Evolutionary conservation across 1,284 basidiomycete genomes (phyloP).

Genomic region (Coniferiporia weirii): DNA sequence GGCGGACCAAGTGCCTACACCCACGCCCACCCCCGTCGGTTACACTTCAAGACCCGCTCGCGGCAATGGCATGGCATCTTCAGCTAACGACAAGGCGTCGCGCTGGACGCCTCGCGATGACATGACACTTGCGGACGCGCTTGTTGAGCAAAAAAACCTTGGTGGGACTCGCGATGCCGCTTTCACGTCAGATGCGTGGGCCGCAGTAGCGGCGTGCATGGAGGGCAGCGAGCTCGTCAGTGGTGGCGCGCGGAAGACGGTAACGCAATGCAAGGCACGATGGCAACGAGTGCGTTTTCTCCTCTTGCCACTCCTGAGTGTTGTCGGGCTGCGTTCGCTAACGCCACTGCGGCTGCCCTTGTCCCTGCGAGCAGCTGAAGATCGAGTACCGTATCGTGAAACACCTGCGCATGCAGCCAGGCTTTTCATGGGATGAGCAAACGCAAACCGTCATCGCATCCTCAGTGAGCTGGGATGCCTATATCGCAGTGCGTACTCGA

Average conservation of each 20-base stretch:
- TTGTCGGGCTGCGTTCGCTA: neutral
- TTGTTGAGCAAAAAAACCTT: constrained; percentile 1
- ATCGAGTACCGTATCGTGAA: constrained; percentile 16
- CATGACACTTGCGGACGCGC: constrained; percentile 8
- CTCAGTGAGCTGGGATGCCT: constrained; percentile 8
- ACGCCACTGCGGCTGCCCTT: neutral
- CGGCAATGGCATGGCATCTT: too few species aligned
- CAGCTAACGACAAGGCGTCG: constrained; percentile 6
- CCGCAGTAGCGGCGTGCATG: constrained; percentile 3
- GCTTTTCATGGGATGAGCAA: constrained; percentile 13
- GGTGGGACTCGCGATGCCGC: constrained; percentile 6
- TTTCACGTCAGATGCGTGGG: constrained; percentile 12
- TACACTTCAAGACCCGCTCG: too few species aligned
- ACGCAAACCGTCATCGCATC: constrained; percentile 2
- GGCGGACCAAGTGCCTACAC: too few species aligned
- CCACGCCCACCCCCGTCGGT: too few species aligned
- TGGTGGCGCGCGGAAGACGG: constrained; percentile 13
- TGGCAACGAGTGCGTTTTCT: constrained; percentile 14
- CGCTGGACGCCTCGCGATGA: constrained; percentile 16
- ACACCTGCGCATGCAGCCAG: constrained; percentile 10
- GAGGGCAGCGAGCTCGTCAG: constrained; percentile 7
- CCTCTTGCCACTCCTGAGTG: neutral
- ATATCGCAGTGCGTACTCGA: constrained; percentile 6
- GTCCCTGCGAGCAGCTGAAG: constrained; percentile 2
- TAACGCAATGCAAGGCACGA: constrained; percentile 15